phyloP scores from a whole-genome alignment of 352 stramenopile genomes.

The Globisporangium radiosum region DNA sequence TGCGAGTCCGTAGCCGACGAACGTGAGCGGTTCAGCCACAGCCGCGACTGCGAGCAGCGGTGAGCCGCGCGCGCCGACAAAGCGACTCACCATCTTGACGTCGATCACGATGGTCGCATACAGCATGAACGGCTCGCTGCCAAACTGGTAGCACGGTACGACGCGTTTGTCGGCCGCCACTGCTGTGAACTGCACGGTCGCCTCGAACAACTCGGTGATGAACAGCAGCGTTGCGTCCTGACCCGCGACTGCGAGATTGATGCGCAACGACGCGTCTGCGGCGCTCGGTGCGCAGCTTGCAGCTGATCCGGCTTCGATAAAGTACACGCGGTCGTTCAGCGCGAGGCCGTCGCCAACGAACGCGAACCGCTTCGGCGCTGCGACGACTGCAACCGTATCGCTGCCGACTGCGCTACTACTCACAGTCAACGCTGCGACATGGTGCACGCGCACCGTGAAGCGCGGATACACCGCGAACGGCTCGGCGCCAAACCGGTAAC shows the following conservation, averaged over 20 bases:
- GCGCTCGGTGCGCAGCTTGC: constrained; percentile 31
- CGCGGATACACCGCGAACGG: constrained; percentile 44
- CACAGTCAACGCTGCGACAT: constrained; percentile 23
- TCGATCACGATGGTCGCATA: constrained; percentile 37
- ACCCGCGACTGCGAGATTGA: constrained; percentile 25
- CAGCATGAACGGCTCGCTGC: constrained; percentile 46
- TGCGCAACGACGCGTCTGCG: constrained; percentile 19
- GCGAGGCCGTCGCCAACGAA: constrained; percentile 43
- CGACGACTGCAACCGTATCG: constrained; percentile 39
- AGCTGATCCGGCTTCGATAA: constrained; percentile 30
- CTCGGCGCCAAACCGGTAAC: constrained; percentile 66
- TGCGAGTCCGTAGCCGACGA: constrained; percentile 37
- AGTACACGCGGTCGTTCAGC: constrained; percentile 56
- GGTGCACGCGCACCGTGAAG: constrained; percentile 40
- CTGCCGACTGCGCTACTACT: constrained; percentile 12
- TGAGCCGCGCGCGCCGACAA: constrained; percentile 33
- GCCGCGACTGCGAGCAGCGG: constrained; percentile 42
- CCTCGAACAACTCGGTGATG: constrained; percentile 16
- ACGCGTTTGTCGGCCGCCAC: constrained; percentile 28
- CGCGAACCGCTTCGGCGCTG: constrained; percentile 40
- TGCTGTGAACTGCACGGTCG: constrained; percentile 31
- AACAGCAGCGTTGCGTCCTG: constrained; percentile 35
- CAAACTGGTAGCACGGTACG: constrained; percentile 56
- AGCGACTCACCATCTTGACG: constrained; percentile 49
- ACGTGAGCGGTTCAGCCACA: constrained; percentile 53